Evolutionary conservation across 1,139 yeast genomes (phyloP), one percentile per base, ranked within the genome.

Genomic region (Zygosaccharomyces pseudobailii): DNA sequence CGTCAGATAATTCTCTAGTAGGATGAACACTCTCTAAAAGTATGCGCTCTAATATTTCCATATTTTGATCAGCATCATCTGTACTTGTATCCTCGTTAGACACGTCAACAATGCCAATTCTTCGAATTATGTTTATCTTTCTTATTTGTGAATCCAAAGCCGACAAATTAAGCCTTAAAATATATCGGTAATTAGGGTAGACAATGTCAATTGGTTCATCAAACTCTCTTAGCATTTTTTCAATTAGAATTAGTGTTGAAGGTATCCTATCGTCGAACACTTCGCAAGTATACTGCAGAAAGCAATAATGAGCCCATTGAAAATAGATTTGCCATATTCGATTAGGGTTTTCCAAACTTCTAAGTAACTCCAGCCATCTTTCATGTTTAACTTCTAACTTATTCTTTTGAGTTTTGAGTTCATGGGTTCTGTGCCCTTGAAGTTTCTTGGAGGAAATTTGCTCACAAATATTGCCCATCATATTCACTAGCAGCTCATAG

Each of bases 401-500:
- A 39, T 55, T 54, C 28, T 54, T 55, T 40, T 62, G 67, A 2
- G 55, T 52, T 40, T 56, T 61, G 4, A 59, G 46, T 13, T 69
- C 52, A 63, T 52, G 50, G 59, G 51, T 45, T 49, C 58, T 62
- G 21, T 52, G 58, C 3, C 66, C 64, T 34, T 57, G 63, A 5
- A 55, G 39, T 42, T 53, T 55, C 46, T 56, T 61, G 1, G 58
- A 45, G n/a, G 44, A 48, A 5, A 64, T 54, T 22, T 59, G 65
- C 21, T 58, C 60, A 19, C 51, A 51, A 4, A 61, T 42, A 27
- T 49, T 42, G 39, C 65, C 67, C 55, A 65, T 40, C 43, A 51
- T 42, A 58, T 87, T 87, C 0, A 81, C 72, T 25, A 84, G 61
- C 0, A 83, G 55, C 56, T 87, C 96, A 53, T 72, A 74, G 0